Percentiles rank a stretch among this genome's conserved stretches.
Conservation (phyloP, 225 moss, liverwort and hornwort species). For the Physcomitrellopsis africana region DNA sequence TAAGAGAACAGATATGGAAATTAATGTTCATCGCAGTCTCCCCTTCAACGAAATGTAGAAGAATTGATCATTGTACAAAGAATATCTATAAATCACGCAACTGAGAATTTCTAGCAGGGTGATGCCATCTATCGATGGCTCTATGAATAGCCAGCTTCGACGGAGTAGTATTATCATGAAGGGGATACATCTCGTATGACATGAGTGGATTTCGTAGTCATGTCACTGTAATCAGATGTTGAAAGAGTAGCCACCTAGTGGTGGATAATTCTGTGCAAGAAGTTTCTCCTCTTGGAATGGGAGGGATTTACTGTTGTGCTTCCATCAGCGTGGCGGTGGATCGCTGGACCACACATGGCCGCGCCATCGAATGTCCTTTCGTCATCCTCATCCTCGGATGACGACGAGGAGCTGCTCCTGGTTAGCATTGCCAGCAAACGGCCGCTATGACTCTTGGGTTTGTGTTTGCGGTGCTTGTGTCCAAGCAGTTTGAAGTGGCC, state of each 20-base stretch:
- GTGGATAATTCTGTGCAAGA: slow-evolving; percentile 46
- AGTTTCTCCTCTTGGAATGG: slow-evolving; percentile 35
- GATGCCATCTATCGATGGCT: neutral
- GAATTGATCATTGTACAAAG: slow-evolving; percentile 14
- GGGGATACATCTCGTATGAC: too few relatives aligned
- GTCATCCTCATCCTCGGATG: slow-evolving; percentile 28
- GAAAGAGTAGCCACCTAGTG: slow-evolving; percentile 16
- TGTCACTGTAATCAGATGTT: neutral
- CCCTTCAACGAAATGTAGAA: slow-evolving; percentile 5
- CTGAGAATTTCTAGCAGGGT: neutral
- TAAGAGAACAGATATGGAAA: too few relatives aligned
- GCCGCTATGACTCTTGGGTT: slow-evolving; percentile 26
- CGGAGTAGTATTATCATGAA: neutral
- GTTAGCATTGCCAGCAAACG: slow-evolving; percentile 15
- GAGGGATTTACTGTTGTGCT: slow-evolving; percentile 27
- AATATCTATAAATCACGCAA: slow-evolving; percentile 3
- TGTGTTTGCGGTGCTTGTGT: slow-evolving; percentile 33
- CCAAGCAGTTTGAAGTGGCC: slow-evolving; percentile 55
- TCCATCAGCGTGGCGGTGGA: slow-evolving; percentile 32
- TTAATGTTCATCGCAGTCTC: neutral
- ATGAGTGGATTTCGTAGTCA: too few relatives aligned
- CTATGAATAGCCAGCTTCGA: neutral
- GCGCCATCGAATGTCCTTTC: neutral
- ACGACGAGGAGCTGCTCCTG: slow-evolving; percentile 36
- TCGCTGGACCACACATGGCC: neutral